Evolutionary conservation across 106 monocot genomes (phyloP).

Genomic region (Agapanthus africanus): DNA sequence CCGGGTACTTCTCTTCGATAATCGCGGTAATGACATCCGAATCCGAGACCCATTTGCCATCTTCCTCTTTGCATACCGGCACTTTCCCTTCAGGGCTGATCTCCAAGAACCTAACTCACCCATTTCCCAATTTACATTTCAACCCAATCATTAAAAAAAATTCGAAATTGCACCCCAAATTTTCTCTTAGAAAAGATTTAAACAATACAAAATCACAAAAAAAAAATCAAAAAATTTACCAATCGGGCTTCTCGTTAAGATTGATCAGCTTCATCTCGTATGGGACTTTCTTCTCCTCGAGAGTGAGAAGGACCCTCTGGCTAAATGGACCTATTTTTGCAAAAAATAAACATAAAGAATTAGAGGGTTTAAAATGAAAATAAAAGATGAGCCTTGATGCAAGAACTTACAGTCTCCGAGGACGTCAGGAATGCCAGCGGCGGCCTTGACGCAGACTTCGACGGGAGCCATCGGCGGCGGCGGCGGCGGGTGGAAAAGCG

Average conservation of each 20-base stretch:
- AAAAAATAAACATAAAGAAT: not conserved
- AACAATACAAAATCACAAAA: too few relatives aligned
- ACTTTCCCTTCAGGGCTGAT: conserved; percentile 81
- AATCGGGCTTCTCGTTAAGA: conserved; percentile 65
- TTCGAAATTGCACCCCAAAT: too few relatives aligned
- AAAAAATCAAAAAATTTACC: conserved; percentile 24
- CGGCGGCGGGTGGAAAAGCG: not conserved
- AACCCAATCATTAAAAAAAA: conserved; percentile 7
- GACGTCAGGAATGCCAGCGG: conserved; percentile 20
- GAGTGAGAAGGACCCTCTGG: conserved; percentile 71
- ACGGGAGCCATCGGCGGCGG: conserved; percentile 26
- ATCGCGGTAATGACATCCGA: conserved; percentile 71
- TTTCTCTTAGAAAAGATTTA: too few relatives aligned
- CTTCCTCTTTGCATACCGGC: conserved; percentile 47
- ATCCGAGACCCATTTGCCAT: conserved; percentile 67
- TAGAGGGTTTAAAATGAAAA: not conserved
- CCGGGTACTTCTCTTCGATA: conserved; percentile 75
- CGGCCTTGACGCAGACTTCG: conserved; percentile 47
- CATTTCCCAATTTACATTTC: not conserved
- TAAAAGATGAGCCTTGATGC: too few relatives aligned
- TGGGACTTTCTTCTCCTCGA: conserved; percentile 90
- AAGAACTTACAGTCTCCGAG: conserved; percentile 47
- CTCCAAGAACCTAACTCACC: conserved; percentile 54
- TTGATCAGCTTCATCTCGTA: conserved; percentile 71
- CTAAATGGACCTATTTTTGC: conserved; percentile 56